phyloP scores from a whole-genome alignment of 805 yeast genomes.

The Yarrowia alimentaria region DNA sequence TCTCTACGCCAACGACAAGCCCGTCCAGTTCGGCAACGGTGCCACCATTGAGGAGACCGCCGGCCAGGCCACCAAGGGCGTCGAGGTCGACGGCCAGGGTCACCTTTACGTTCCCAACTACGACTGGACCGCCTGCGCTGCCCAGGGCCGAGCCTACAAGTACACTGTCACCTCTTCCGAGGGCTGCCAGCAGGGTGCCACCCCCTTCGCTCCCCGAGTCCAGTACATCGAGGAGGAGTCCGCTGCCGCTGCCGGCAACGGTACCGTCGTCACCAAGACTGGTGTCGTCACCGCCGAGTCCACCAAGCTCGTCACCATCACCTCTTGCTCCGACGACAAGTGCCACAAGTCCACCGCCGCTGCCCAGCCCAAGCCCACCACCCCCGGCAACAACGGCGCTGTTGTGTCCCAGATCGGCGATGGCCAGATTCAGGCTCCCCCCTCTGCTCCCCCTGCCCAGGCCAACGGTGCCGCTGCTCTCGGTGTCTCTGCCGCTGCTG shows the following conservation, averaged over 20 bases:
- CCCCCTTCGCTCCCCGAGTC: constrained; percentile 17
- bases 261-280: constrained; percentile 8
- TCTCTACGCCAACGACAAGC: constrained; percentile 22
- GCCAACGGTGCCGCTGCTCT: constrained; percentile 18
- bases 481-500: constrained; percentile 18
- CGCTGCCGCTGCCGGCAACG: constrained; percentile 8
- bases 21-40: constrained; percentile 3
- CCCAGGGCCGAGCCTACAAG: not conserved
- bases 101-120: constrained; percentile 6
- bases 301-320: constrained; percentile 28
- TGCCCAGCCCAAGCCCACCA: constrained; percentile 23
- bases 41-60: not conserved
- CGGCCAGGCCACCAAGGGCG: not conserved
- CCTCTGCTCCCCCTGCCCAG: constrained; percentile 17
- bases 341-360: constrained; percentile 26
- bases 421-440: constrained; percentile 25
- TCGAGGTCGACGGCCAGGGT: not conserved
- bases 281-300: constrained; percentile 24
- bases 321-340: constrained; percentile 27
- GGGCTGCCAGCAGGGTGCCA: constrained; percentile 9
- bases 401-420: constrained; percentile 10
- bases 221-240: not conserved
- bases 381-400: constrained; percentile 23
- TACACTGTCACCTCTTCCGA: constrained; percentile 4
- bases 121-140: constrained; percentile 8